phyloP scores from a whole-genome alignment of 2,329 filamentous ascomycete species.

The Verticillium nonalfalfae region DNA sequence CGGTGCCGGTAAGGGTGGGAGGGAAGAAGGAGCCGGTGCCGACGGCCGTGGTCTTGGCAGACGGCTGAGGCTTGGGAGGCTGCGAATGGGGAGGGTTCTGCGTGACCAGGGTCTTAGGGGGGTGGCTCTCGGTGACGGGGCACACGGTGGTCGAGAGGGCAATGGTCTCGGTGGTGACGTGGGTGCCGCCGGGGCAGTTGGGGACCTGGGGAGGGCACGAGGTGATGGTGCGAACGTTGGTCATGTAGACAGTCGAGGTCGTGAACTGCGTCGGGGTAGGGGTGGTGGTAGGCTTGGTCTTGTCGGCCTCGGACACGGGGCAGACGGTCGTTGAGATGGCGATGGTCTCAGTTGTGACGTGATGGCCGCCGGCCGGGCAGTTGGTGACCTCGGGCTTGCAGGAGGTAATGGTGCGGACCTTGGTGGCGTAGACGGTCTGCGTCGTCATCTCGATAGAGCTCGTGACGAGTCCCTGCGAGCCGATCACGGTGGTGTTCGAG shows the following conservation, averaged over 20 bases:
- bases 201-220: conserved; percentile 5
- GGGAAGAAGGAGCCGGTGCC: neutral
- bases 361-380: conserved; percentile 10
- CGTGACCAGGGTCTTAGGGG: conserved; percentile 2
- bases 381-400: conserved; percentile 5
- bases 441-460: conserved; percentile 3
- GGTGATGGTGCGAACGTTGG: conserved; percentile 10
- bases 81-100: neutral
- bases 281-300: neutral
- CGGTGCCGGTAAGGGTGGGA: neutral
- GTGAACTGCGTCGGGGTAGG: conserved; percentile 1
- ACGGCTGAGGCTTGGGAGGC: neutral
- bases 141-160: conserved; percentile 28
- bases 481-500: neutral
- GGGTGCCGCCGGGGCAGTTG: conserved; percentile 10
- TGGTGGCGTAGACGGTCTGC: conserved; percentile 12
- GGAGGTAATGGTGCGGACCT: conserved; percentile 8
- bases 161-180: conserved; percentile 30
- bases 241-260: conserved; percentile 12
- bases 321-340: conserved; percentile 24
- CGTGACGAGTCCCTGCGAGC: neutral
- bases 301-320: neutral
- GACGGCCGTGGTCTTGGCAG: neutral
- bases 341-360: conserved; percentile 30
- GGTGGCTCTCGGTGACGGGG: conserved; percentile 11